phyloP scores from a whole-genome alignment of 2,329 filamentous ascomycete species.

The Alternaria sp. region DNA sequence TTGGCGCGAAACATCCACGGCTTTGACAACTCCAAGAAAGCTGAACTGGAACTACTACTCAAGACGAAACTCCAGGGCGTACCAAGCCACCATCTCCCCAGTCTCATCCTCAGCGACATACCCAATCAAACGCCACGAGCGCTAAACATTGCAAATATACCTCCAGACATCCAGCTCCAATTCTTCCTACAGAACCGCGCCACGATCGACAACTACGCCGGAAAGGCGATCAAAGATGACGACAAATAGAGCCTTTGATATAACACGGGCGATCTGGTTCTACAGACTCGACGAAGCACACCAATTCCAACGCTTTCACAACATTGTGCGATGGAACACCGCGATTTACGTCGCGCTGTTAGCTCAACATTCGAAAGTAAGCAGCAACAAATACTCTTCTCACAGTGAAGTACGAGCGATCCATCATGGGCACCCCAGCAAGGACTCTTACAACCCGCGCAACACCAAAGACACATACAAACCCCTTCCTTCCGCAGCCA shows the following conservation, averaged over 20 bases:
- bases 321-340: constrained; percentile 35
- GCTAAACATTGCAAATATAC: constrained; percentile 23
- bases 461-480: not conserved
- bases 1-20: no score
- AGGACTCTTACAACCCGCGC: not conserved
- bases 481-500: constrained; percentile 6
- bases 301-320: constrained; percentile 38
- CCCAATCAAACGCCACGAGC: constrained; percentile 13
- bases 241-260: no score
- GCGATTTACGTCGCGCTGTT: constrained; percentile 31
- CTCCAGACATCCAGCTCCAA: constrained; percentile 29
- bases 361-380: not conserved
- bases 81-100: no score
- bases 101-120: constrained; percentile 10
- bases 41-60: no score
- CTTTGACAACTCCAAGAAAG: no score
- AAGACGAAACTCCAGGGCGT: no score
- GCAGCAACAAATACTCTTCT: no score
- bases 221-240: not conserved
- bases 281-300: constrained; percentile 26
- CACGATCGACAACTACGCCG: constrained; percentile 11
- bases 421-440: not conserved
- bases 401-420: not conserved
- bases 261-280: constrained; percentile 17
- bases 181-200: constrained; percentile 31